phyloP scores from a whole-genome alignment of 768 basidiomycete species.

The Serendipita sp. region DNA sequence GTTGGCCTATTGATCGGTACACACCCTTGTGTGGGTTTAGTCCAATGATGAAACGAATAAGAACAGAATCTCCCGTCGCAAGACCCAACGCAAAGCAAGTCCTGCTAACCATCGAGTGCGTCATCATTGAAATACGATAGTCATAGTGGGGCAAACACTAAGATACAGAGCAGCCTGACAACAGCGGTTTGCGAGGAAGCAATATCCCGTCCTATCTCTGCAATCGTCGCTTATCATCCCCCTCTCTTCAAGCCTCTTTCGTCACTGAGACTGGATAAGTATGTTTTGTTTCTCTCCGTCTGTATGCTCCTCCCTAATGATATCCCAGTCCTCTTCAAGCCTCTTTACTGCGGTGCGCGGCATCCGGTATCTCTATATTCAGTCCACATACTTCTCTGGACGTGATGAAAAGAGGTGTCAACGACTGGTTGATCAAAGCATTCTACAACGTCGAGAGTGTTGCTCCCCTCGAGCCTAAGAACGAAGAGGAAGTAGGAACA shows the following conservation, averaged over 20 bases:
- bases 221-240: conserved; percentile 75
- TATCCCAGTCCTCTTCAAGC: conserved; percentile 42
- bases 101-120: conserved; percentile 31
- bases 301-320: background rate
- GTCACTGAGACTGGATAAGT: conserved; percentile 56
- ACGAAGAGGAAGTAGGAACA: conserved; percentile 21
- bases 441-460: conserved; percentile 25
- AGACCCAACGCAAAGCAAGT: conserved; percentile 21
- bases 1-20: conserved; percentile 61
- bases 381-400: conserved; percentile 83
- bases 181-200: conserved; percentile 56
- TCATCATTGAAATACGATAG: background rate
- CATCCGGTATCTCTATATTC: conserved; percentile 73
- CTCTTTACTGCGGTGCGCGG: conserved; percentile 64
- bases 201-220: conserved; percentile 38
- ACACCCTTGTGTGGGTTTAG: conserved; percentile 31
- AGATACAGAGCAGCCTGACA: conserved; percentile 34
- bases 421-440: conserved; percentile 66
- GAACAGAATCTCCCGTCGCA: conserved; percentile 23
- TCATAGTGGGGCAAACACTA: background rate
- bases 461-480: conserved; percentile 27
- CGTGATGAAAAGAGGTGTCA: conserved; percentile 67
- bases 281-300: background rate
- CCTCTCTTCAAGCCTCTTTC: conserved; percentile 64
- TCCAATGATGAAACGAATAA: conserved; percentile 39